Conservation (phyloP, 1,139 yeast species). For the Taiozyma onychis region DNA sequence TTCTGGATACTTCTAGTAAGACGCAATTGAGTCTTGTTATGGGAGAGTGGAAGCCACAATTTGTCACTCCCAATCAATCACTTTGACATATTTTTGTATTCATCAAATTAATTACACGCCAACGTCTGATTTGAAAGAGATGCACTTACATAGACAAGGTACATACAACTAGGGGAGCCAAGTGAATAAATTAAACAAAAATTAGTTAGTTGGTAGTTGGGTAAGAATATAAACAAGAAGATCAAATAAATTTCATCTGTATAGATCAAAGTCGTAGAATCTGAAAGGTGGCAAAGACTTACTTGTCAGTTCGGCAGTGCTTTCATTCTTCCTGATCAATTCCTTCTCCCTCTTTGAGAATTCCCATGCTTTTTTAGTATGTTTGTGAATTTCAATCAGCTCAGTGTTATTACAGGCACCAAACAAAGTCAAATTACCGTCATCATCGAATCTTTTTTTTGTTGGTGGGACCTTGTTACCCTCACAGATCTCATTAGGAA, state of each 20-base stretch:
- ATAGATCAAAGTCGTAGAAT: conserved; percentile 7
- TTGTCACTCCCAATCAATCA: no score
- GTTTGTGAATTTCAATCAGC: conserved; percentile 15
- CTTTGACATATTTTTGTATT: no score
- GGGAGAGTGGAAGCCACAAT: no score
- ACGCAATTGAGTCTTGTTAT: no score
- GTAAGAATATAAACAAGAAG: neutral
- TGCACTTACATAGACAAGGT: no score
- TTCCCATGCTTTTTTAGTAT: conserved; percentile 12
- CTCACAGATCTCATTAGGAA: conserved; percentile 29
- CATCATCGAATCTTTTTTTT: conserved; percentile 25
- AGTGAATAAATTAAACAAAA: neutral
- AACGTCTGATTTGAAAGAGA: no score
- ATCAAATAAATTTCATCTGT: conserved; percentile 3
- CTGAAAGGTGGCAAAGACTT: conserved; percentile 20
- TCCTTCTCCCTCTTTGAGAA: conserved; percentile 20
- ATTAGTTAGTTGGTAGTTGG: neutral
- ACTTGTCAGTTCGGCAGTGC: conserved; percentile 10
- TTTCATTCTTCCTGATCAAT: conserved; percentile 14
- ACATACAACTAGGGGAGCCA: no score
- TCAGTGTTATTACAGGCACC: conserved; percentile 26
- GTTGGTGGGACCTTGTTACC: conserved; percentile 18
- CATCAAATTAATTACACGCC: no score
- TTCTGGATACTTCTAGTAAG: no score
- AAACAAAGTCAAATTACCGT: conserved; percentile 22